Percentiles rank a stretch among this genome's conserved stretches.
Evolutionary conservation across 2,329 filamentous ascomycete genomes (phyloP).

Genomic region (Aspergillus terreus): DNA sequence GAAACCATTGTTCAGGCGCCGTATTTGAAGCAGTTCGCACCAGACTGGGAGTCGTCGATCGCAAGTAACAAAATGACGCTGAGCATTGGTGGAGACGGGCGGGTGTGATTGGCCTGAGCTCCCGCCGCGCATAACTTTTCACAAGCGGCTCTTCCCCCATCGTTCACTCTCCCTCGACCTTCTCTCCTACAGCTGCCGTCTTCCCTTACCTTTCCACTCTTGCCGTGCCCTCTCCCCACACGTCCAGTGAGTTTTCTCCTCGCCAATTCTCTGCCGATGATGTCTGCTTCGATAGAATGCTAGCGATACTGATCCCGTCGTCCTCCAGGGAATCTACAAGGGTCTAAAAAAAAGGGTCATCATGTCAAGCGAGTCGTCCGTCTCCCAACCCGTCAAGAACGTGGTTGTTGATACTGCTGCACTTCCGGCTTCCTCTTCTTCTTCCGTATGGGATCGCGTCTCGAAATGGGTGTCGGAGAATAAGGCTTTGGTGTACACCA

Average conservation of each 20-base stretch:
- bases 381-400: conserved; percentile 33
- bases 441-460: conserved; percentile 83
- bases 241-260: conserved; percentile 17
- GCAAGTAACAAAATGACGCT: neutral
- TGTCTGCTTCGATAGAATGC: neutral
- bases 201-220: neutral
- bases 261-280: neutral
- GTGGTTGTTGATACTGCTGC: conserved; percentile 39
- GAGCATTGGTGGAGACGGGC: neutral
- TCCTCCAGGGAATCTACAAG: conserved; percentile 2
- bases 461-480: conserved; percentile 92
- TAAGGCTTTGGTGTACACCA: conserved; percentile 92
- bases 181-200: conserved; percentile 10
- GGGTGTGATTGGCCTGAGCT: conserved; percentile 32
- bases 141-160: conserved; percentile 1
- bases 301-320: too few relatives aligned
- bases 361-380: conserved; percentile 39
- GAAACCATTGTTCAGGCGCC: conserved; percentile 18
- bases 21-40: too few relatives aligned
- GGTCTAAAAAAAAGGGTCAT: conserved; percentile 23
- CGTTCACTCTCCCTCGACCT: conserved; percentile 17
- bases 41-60: too few relatives aligned
- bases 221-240: conserved; percentile 8
- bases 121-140: conserved; percentile 33
- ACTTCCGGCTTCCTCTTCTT: conserved; percentile 49